Conservation (phyloP, 2,329 filamentous ascomycete species). For the Botrytis porri region DNA sequence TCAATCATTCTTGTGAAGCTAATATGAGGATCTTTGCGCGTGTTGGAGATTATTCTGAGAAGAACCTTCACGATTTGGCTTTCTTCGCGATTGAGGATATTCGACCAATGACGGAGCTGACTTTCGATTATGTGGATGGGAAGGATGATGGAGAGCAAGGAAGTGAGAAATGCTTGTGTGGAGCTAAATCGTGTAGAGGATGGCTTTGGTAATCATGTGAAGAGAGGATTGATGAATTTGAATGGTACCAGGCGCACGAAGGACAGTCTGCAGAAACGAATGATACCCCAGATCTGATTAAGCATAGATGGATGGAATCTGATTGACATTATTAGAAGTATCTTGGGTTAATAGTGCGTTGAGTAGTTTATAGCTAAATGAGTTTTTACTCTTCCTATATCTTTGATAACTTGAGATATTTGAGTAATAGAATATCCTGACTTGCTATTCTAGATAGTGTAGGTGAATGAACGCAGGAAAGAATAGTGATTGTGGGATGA, state of each 20-base stretch:
- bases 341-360: not conserved
- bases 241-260: not conserved
- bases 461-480: not conserved
- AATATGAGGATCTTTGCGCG: conserved; percentile 78
- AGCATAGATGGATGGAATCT: not conserved
- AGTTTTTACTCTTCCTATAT: not conserved
- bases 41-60: conserved; percentile 72
- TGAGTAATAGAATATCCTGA: no score
- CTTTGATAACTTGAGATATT: no score
- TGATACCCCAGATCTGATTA: not conserved
- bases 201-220: conserved; percentile 57
- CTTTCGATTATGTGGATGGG: conserved; percentile 75
- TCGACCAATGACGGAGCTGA: conserved; percentile 63
- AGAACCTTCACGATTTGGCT: conserved; percentile 71
- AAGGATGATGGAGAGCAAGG: conserved; percentile 47
- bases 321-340: not conserved
- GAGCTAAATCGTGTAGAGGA: conserved; percentile 62
- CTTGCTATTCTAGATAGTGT: no score
- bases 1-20: conserved; percentile 79
- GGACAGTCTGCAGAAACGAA: not conserved
- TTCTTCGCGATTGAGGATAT: conserved; percentile 72
- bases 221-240: not conserved
- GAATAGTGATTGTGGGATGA: not conserved
- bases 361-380: not conserved
- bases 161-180: conserved; percentile 55